Evolutionary conservation across 768 basidiomycete genomes (phyloP).

Genomic region (Panaeolus papilionaceus): DNA sequence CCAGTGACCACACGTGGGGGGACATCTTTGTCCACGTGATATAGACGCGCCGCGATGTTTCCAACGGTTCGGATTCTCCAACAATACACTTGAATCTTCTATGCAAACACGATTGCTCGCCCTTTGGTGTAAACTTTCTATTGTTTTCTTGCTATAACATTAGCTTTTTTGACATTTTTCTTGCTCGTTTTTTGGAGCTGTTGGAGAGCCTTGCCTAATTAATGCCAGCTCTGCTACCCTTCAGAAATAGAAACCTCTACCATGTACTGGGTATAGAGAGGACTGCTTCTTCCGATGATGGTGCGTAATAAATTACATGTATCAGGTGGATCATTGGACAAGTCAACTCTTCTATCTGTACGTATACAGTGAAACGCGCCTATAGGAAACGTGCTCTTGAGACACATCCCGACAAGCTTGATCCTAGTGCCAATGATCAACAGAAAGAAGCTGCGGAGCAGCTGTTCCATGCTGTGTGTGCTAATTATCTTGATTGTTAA

Average conservation of each 20-base stretch:
- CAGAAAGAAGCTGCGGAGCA: constrained; percentile 61
- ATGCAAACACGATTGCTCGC: constrained; percentile 6
- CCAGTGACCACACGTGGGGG: constrained; percentile 12
- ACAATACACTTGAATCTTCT: neutral
- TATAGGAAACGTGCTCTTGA: constrained; percentile 72
- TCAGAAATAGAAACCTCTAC: constrained; percentile 37
- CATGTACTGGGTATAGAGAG: constrained; percentile 52
- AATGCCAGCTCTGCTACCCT: constrained; percentile 21
- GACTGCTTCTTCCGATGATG: constrained; percentile 56
- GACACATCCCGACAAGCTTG: constrained; percentile 78
- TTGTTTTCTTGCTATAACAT: neutral
- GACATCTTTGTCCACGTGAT: constrained; percentile 12
- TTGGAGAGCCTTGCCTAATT: neutral
- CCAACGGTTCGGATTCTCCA: neutral
- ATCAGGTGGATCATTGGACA: neutral
- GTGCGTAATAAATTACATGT: constrained; percentile 36
- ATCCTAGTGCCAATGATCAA: constrained; percentile 53
- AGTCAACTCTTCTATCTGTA: neutral
- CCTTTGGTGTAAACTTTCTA: neutral
- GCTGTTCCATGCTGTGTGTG: constrained; percentile 64
- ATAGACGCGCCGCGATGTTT: constrained; percentile 4
- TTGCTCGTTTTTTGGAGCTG: neutral
- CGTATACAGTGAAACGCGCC: constrained; percentile 61
- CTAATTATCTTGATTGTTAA: neutral
- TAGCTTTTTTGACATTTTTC: constrained; percentile 1